phyloP scores from a whole-genome alignment of 202 grass and related monocot species.

The Elaeis oleifera region DNA sequence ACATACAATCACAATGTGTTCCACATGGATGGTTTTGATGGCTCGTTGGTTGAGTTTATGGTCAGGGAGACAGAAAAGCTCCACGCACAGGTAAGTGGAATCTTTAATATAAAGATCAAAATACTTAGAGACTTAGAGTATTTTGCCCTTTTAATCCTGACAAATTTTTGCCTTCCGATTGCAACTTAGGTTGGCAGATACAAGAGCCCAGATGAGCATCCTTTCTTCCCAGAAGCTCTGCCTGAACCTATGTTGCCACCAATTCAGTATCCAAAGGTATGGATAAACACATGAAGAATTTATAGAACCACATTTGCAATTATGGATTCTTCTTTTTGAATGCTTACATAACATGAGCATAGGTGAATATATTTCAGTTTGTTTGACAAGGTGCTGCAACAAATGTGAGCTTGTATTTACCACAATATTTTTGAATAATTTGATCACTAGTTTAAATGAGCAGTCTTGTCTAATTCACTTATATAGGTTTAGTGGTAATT shows the following conservation, averaged over 20 bases:
- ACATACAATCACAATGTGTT: conserved; percentile 55
- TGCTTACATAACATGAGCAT: too few relatives aligned
- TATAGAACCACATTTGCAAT: too few relatives aligned
- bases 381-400: too few relatives aligned
- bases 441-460: too few relatives aligned
- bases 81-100: conserved; percentile 53
- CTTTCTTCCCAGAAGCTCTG: conserved; percentile 80
- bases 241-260: conserved; percentile 70
- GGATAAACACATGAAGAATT: background rate
- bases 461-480: too few relatives aligned
- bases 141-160: conserved; percentile 4
- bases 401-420: too few relatives aligned
- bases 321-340: too few relatives aligned
- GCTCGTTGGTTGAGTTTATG: conserved; percentile 81
- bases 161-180: background rate
- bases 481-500: too few relatives aligned
- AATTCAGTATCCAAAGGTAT: conserved; percentile 71
- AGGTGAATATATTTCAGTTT: too few relatives aligned
- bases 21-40: conserved; percentile 58
- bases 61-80: conserved; percentile 80
- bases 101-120: background rate
- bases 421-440: too few relatives aligned
- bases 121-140: background rate
- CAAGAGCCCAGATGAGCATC: conserved; percentile 93
- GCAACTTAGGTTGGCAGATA: conserved; percentile 79